Conservation (phyloP, 108 stramenopile species). For the Cyclotella sp. region DNA sequence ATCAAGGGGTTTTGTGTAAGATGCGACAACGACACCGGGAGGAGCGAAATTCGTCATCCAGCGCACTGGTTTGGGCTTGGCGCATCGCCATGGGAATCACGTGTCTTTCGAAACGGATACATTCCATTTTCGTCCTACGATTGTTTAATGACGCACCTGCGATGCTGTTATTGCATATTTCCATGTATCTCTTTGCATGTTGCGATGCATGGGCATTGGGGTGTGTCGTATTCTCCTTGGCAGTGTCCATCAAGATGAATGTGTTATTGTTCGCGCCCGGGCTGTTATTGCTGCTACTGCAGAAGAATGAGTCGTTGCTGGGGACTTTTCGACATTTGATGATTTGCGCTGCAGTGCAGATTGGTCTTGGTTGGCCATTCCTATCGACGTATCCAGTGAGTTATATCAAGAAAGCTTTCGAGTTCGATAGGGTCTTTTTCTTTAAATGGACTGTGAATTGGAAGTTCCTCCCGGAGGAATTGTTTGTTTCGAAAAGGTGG, state of each 20-base stretch:
- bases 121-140: slow-evolving; percentile 96
- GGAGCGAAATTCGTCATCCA: slow-evolving; percentile 14
- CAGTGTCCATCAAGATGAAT: slow-evolving; percentile 98
- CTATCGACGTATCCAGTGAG: slow-evolving; percentile 83
- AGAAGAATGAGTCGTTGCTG: slow-evolving; percentile 55
- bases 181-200: slow-evolving; percentile 77
- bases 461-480: slow-evolving; percentile 91
- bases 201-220: slow-evolving; percentile 81
- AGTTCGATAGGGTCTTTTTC: slow-evolving; percentile 95
- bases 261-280: slow-evolving; percentile 96
- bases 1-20: slow-evolving; percentile 55
- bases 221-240: slow-evolving; percentile 89
- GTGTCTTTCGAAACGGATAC: slow-evolving; percentile 89
- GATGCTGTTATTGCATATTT: slow-evolving; percentile 84
- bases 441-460: slow-evolving; percentile 98
- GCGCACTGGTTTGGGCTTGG: slow-evolving; percentile 66
- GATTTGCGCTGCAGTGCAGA: slow-evolving; percentile 82
- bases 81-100: slow-evolving; percentile 76
- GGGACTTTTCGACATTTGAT: slow-evolving; percentile 51
- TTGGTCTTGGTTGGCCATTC: slow-evolving; percentile 93
- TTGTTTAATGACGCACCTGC: slow-evolving; percentile 98
- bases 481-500: slow-evolving; percentile 78
- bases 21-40: slow-evolving; percentile 35
- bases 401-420: slow-evolving; percentile 95
- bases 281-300: slow-evolving; percentile 84